Percentiles rank a stretch among this genome's conserved stretches.
phyloP scores from a whole-genome alignment of 192 early-diverging fungal genomes.

The Linnemannia hyalina region DNA sequence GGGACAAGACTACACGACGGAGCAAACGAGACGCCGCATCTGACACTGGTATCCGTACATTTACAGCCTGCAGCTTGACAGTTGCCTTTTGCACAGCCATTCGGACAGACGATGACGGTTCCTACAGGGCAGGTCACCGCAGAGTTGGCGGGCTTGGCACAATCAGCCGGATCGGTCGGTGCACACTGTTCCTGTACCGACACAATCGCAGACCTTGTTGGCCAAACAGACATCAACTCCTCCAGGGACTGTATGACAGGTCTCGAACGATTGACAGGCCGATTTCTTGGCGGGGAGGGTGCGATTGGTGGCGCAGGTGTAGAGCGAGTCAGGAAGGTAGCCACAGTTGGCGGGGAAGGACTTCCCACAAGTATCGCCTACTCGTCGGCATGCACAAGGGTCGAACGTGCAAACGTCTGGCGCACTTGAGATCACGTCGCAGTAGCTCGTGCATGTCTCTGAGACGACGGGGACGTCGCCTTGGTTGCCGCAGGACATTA shows the following conservation, averaged over 20 bases:
- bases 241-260: not conserved
- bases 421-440: not conserved
- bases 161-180: not conserved
- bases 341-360: conserved; percentile 10
- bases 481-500: not conserved
- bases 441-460: conserved; percentile 1
- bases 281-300: not conserved
- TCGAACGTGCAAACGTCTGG: conserved; percentile 5
- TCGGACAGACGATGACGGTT: not conserved
- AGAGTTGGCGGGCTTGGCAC: not conserved
- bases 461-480: not conserved
- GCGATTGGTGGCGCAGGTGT: not conserved
- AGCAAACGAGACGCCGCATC: not conserved
- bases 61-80: not conserved
- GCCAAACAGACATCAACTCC: conserved; percentile 2
- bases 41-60: not conserved
- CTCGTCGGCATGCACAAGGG: conserved; percentile 5
- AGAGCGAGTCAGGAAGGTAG: not conserved
- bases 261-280: not conserved
- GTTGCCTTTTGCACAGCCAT: not conserved
- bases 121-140: not conserved
- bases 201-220: not conserved
- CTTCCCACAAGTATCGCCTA: not conserved
- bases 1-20: not conserved
- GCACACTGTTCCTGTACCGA: not conserved